Evolutionary conservation across 176 grass and related monocot genomes (phyloP).

Genomic region (Triticum turgidum): DNA sequence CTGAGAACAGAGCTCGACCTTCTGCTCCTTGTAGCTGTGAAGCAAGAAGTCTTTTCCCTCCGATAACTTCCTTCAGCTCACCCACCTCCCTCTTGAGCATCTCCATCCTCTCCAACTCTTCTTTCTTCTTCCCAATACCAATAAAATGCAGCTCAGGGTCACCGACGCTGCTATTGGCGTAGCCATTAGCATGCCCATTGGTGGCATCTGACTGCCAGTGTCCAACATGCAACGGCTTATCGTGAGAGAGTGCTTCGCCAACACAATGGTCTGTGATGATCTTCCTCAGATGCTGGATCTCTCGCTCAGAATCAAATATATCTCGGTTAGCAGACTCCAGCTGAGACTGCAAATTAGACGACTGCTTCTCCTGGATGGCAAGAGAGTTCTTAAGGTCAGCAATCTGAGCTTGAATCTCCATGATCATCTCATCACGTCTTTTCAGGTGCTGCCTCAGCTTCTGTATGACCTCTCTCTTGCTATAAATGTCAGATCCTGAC

Average conservation of each 20-base stretch:
- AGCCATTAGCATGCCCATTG: constrained; percentile 65
- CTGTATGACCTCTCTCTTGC: constrained; percentile 87
- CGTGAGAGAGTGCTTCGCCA: constrained; percentile 42
- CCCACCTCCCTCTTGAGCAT: constrained; percentile 72
- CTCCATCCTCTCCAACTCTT: constrained; percentile 52
- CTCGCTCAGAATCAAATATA: constrained; percentile 72
- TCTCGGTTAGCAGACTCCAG: constrained; percentile 78
- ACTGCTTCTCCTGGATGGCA: constrained; percentile 62
- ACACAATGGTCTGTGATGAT: constrained; percentile 71
- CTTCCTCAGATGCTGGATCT: constrained; percentile 78
- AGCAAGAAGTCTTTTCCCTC: constrained; percentile 97
- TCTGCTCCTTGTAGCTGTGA: constrained; percentile 94
- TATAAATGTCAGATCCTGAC: constrained; percentile 90
- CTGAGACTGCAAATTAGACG: constrained; percentile 66
- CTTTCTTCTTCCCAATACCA: constrained; percentile 54
- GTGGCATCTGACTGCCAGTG: constrained; percentile 45
- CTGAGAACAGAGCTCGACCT: constrained; percentile 71
- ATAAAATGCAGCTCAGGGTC: constrained; percentile 50
- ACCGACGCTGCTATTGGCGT: constrained; percentile 45
- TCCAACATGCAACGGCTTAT: constrained; percentile 42
- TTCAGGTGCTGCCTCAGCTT: constrained; percentile 92
- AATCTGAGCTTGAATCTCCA: constrained; percentile 96
- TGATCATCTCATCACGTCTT: constrained; percentile 86
- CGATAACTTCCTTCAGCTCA: constrained; percentile 77
- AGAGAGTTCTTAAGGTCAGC: constrained; percentile 76